Evolutionary conservation across 441 rosid species (phyloP), one percentile per base, ranked within the genome.

Genomic region (Populus hybrid): DNA sequence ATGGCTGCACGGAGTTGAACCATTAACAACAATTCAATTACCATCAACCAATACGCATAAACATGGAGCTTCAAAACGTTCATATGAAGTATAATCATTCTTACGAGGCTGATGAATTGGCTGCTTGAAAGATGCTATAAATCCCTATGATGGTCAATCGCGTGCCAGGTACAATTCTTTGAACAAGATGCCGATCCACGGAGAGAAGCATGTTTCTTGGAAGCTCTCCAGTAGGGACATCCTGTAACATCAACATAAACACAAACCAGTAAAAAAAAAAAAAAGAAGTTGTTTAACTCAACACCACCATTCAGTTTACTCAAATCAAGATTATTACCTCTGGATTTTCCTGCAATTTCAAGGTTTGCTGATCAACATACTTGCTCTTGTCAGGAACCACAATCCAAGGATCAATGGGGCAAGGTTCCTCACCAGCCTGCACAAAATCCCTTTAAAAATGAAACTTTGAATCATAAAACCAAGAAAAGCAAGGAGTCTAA

Each of bases 161-260:
- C 12, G 94, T 90, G 73, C 99, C 98, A 76, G 98, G 99, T 42
- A 95, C 99, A 80, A 93, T 89, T 57, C 90, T 84, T 82, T 95
- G 97, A 74, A 93, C 99, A 82, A 93, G 92, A 85, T 88, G 89
- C 11, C 99, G 89, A 87, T 95, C 99, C 83, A 92, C 88, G 1
- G 98, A 95, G 63, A 95, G 92, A 80, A 95, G 92, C 90, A 91
- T 92, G 78, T 95, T 95, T 76, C 99, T 89, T 18, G 99, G 99
- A 76, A 95, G 98, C 89, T 95, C 99, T 57, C 99, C 98, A 67
- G 99, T 91, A 46, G 99, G 99, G 40, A 95, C 99, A 89, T 95
- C 98, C 98, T 93, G 80, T 79, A 78, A 73, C 63, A 73, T 57
- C 71, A 36, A 30, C 69, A 74, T 65, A 26, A 77, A 69, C 8